Evolutionary conservation across 768 basidiomycete genomes (phyloP).

Genomic region (Hortiboletus campestris): DNA sequence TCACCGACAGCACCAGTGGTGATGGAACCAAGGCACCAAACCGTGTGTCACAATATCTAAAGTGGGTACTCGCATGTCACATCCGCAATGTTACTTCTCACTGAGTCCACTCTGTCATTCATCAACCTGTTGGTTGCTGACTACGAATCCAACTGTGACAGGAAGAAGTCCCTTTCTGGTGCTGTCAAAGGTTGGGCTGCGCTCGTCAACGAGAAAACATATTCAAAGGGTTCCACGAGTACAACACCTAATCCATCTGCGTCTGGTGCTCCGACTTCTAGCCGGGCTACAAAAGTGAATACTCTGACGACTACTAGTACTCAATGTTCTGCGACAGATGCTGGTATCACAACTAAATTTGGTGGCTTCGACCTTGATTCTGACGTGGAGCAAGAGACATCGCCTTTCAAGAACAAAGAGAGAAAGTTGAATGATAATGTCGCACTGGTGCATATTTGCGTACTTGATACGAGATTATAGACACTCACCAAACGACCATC

Average conservation of each 20-base stretch:
- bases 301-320: not conserved
- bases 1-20: not conserved
- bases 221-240: too few relatives aligned
- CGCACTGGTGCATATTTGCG: not conserved
- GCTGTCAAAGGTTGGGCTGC: not conserved
- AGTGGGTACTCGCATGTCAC: not conserved
- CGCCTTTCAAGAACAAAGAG: too few relatives aligned
- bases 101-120: not conserved
- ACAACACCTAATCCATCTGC: too few relatives aligned
- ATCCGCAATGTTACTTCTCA: conserved; percentile 3
- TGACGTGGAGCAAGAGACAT: not conserved
- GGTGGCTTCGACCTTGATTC: not conserved
- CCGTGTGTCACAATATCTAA: conserved; percentile 1
- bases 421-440: not conserved
- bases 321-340: not conserved
- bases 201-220: not conserved
- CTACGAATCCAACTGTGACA: not conserved
- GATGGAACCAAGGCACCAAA: not conserved
- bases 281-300: too few relatives aligned
- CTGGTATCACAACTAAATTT: not conserved
- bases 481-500: not conserved
- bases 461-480: not conserved
- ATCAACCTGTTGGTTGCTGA: conserved; percentile 2
- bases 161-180: not conserved
- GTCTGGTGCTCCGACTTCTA: too few relatives aligned